A percentile compares a stretch with the other conserved stretches of the same genome.
phyloP scores from a whole-genome alignment of 129 eudicot species.

The Lactuca saligna region DNA sequence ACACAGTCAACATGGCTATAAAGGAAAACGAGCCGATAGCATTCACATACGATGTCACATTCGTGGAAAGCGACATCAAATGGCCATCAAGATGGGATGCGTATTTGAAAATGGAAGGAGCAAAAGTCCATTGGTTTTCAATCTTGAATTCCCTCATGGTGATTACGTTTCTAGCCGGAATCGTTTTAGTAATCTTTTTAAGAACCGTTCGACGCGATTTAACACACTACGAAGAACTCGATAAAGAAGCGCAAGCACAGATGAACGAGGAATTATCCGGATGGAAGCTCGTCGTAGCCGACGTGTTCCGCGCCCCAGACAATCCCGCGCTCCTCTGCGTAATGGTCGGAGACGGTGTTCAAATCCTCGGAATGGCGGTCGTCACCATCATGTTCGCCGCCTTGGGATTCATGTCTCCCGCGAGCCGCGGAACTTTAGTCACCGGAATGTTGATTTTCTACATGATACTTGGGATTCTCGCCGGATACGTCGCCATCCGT shows the following conservation, averaged over 20 bases:
- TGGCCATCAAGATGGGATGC: constrained; percentile 92
- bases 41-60: constrained; percentile 57
- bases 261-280: constrained; percentile 80
- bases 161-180: constrained; percentile 66
- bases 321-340: constrained; percentile 60
- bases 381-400: constrained; percentile 74
- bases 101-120: constrained; percentile 75
- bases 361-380: constrained; percentile 76
- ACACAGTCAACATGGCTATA: constrained; percentile 49
- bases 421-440: constrained; percentile 59
- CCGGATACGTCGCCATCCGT: constrained; percentile 77
- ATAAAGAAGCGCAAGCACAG: constrained; percentile 75
- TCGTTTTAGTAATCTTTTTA: constrained; percentile 63
- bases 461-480: constrained; percentile 66
- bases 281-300: constrained; percentile 81
- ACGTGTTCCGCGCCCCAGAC: constrained; percentile 67
- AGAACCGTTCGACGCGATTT: constrained; percentile 68
- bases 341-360: constrained; percentile 80
- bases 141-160: constrained; percentile 74
- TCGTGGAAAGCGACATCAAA: constrained; percentile 68
- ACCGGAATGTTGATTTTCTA: constrained; percentile 69
- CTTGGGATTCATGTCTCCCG: constrained; percentile 76
- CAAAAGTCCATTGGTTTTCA: constrained; percentile 79
- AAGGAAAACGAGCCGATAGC: constrained; percentile 61
- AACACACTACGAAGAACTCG: constrained; percentile 65